Percentiles rank a stretch among this genome's conserved stretches.
Conservation (phyloP, 2,329 filamentous ascomycete genomes). For the Fusarium subglutinans region DNA sequence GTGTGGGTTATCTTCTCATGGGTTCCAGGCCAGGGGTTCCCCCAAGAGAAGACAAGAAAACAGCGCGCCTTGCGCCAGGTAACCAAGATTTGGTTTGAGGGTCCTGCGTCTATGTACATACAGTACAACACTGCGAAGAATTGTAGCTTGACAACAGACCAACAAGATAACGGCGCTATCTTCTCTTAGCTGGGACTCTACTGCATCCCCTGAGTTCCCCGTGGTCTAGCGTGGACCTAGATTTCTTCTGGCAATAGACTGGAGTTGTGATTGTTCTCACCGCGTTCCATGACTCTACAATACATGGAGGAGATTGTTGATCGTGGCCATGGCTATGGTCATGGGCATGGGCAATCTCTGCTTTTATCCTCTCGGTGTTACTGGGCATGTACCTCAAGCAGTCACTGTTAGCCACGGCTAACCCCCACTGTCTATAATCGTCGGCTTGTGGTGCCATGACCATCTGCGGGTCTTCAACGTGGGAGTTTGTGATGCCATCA, state of each 20-base stretch:
- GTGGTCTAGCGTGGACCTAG: slow-evolving; percentile 23
- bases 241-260: slow-evolving; percentile 14
- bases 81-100: slow-evolving; percentile 8
- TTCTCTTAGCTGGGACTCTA: slow-evolving; percentile 21
- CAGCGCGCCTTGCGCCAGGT: slow-evolving; percentile 16
- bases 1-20: neutral
- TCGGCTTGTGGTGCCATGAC: slow-evolving; percentile 41
- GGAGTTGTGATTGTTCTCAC: slow-evolving; percentile 18
- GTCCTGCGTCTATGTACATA: neutral
- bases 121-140: neutral
- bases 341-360: slow-evolving; percentile 3
- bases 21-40: neutral
- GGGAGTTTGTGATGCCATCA: slow-evolving; percentile 46
- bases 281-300: slow-evolving; percentile 17
- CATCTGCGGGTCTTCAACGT: slow-evolving; percentile 42
- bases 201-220: slow-evolving; percentile 34
- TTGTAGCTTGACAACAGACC: slow-evolving; percentile 22
- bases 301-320: neutral
- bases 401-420: neutral
- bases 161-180: slow-evolving; percentile 35
- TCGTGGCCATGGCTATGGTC: neutral
- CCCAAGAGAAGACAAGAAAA: neutral
- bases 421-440: slow-evolving; percentile 37
- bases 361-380: slow-evolving; percentile 27
- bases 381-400: neutral